A percentile compares a stretch with the other conserved stretches of the same genome.
Conservation (phyloP, 768 basidiomycete genomes). For the Polyporus arcularius region DNA sequence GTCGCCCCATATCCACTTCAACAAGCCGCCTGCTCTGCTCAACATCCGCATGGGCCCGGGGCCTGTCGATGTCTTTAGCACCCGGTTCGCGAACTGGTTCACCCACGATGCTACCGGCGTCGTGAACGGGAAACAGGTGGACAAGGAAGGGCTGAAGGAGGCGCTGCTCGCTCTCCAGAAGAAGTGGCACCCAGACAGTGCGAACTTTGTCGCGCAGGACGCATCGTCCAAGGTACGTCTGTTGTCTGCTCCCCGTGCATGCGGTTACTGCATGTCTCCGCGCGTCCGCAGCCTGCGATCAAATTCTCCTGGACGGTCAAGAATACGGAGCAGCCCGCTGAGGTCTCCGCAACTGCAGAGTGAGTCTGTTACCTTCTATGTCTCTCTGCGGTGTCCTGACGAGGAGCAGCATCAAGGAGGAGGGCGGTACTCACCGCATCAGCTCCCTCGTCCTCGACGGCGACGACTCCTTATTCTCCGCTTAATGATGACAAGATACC, state of each 20-base stretch:
- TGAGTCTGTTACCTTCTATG: constrained; percentile 2
- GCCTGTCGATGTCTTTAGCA: constrained; percentile 34
- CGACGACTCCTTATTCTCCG: constrained; percentile 19
- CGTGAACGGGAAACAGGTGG: constrained; percentile 27
- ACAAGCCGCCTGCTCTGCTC: constrained; percentile 12
- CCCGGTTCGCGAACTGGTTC: constrained; percentile 30
- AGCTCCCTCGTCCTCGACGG: constrained; percentile 24
- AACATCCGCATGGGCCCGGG: constrained; percentile 29
- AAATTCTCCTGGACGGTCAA: constrained; percentile 23
- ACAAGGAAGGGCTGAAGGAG: constrained; percentile 27
- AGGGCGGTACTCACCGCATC: constrained; percentile 23
- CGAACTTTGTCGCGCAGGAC: constrained; percentile 18
- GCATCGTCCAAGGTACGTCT: constrained; percentile 11
- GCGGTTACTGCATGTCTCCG: neutral
- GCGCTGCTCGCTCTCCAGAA: constrained; percentile 30
- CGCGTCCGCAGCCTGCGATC: constrained; percentile 17
- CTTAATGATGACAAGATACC: neutral
- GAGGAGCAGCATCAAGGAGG: constrained; percentile 18
- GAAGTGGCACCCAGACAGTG: constrained; percentile 22
- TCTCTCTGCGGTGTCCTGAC: neutral
- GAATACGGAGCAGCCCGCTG: constrained; percentile 6
- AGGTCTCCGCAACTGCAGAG: constrained; percentile 26
- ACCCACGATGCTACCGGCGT: constrained; percentile 24
- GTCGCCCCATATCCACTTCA: constrained; percentile 33
- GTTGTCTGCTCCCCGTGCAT: neutral